Conservation (phyloP, 345 rosid species). For the Raphanus raphanistrum region DNA sequence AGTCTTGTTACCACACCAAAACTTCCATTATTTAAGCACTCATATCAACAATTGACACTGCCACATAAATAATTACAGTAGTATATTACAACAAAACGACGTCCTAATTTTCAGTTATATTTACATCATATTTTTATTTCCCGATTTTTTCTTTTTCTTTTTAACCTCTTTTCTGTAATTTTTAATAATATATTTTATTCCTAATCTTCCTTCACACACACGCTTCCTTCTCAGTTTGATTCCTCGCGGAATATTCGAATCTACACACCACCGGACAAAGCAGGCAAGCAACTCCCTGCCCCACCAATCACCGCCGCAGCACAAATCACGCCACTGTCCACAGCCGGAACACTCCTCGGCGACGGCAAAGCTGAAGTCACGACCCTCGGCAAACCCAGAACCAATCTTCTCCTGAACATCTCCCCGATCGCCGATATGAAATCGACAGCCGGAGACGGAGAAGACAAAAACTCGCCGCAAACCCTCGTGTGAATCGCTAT, state of each 20-base stretch:
- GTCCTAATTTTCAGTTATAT: not conserved
- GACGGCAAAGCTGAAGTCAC: conserved; percentile 8
- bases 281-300: conserved; percentile 17
- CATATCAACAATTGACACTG: conserved; percentile 10
- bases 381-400: conserved; percentile 48
- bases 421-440: conserved; percentile 70
- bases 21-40: not conserved
- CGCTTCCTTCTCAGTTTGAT: not conserved
- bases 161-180: not conserved
- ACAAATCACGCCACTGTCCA: conserved; percentile 27
- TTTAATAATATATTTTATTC: not conserved
- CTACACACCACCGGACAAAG: conserved; percentile 34
- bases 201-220: conserved; percentile 7
- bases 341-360: not conserved
- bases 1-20: conserved; percentile 9
- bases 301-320: conserved; percentile 32
- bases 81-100: not conserved
- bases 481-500: conserved; percentile 60
- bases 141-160: not conserved
- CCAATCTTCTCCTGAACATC: conserved; percentile 51
- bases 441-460: conserved; percentile 55
- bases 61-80: not conserved
- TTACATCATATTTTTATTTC: not conserved
- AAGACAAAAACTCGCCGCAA: conserved; percentile 55
- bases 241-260: conserved; percentile 22